Conservation (phyloP, 2,329 filamentous ascomycete species). For the Aspergillus jensenii region DNA sequence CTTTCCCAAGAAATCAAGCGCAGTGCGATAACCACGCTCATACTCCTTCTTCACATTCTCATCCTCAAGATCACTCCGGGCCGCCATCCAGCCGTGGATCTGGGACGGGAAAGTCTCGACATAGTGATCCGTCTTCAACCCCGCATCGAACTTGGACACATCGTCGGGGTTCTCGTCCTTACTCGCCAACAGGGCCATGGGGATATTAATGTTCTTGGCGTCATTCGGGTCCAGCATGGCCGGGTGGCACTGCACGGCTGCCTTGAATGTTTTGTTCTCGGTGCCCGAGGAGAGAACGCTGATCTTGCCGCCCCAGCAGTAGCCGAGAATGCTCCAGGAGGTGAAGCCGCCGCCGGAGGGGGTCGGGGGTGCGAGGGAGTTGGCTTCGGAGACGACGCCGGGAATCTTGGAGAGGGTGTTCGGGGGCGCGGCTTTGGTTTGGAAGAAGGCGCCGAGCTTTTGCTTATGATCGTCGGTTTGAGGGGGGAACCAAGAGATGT, state of each 20-base stretch:
- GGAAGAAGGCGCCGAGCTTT: slow-evolving; percentile 61
- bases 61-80: slow-evolving; percentile 41
- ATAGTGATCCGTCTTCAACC: slow-evolving; percentile 39
- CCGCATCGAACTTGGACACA: slow-evolving; percentile 40
- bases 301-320: slow-evolving; percentile 62
- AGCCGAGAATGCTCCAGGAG: slow-evolving; percentile 61
- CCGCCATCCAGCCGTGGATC: slow-evolving; percentile 51
- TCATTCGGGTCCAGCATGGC: slow-evolving; percentile 62
- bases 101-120: slow-evolving; percentile 46
- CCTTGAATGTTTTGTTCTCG: slow-evolving; percentile 56
- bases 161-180: slow-evolving; percentile 57
- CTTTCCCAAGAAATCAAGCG: slow-evolving; percentile 42
- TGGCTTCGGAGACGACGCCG: slow-evolving; percentile 55
- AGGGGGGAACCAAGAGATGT: slow-evolving; percentile 61
- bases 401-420: slow-evolving; percentile 57
- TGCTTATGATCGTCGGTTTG: slow-evolving; percentile 60
- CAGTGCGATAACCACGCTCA: slow-evolving; percentile 43
- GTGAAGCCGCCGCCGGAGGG: slow-evolving; percentile 40
- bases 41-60: slow-evolving; percentile 43
- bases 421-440: slow-evolving; percentile 57
- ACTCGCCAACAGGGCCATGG: slow-evolving; percentile 57
- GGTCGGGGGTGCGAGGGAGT: slow-evolving; percentile 41
- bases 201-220: slow-evolving; percentile 56
- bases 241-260: slow-evolving; percentile 57
- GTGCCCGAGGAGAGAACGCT: slow-evolving; percentile 52